phyloP scores from a whole-genome alignment of 495 filamentous ascomycete species.

The Talaromyces proteolyticus region DNA sequence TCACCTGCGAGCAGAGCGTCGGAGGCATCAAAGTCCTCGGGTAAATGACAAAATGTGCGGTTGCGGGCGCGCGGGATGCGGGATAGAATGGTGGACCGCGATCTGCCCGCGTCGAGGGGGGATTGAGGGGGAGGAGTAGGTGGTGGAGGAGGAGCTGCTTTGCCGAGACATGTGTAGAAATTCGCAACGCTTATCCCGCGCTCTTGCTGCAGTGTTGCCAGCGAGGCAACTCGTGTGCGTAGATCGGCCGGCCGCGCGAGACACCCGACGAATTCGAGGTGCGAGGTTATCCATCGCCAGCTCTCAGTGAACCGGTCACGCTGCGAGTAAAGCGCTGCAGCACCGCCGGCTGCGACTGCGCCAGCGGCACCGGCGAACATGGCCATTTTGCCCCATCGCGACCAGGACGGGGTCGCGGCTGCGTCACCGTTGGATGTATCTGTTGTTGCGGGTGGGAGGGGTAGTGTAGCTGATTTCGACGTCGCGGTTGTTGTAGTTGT shows the following conservation, averaged over 20 bases:
- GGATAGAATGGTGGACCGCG: conserved; percentile 4
- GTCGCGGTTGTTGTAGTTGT: conserved; percentile 9
- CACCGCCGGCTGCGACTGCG: conserved; percentile 79
- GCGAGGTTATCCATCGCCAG: conserved; percentile 75
- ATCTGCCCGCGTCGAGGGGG: conserved; percentile 4
- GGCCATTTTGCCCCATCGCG: conserved; percentile 75
- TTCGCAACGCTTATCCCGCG: conserved; percentile 66
- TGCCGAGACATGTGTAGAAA: conserved; percentile 78
- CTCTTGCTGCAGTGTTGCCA: conserved; percentile 50
- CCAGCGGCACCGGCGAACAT: conserved; percentile 76
- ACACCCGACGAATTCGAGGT: conserved; percentile 94
- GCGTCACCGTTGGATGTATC: conserved; percentile 38
- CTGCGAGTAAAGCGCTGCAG: conserved; percentile 80
- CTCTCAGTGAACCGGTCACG: conserved; percentile 68
- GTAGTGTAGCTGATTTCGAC: conserved; percentile 10
- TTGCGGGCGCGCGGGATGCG: conserved; percentile 39
- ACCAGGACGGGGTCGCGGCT: conserved; percentile 53
- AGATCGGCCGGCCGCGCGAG: conserved; percentile 74
- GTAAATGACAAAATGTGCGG: conserved; percentile 77
- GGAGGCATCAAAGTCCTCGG: conserved; percentile 36
- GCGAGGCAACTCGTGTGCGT: conserved; percentile 50
- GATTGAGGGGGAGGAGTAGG: not conserved
- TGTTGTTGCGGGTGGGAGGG: conserved; percentile 17
- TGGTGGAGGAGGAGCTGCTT: conserved; percentile 34
- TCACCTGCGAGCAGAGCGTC: conserved; percentile 7